Base-by-base conservation (phyloP, 306 rosid species). In the Prinsepia uniflora region DNA sequence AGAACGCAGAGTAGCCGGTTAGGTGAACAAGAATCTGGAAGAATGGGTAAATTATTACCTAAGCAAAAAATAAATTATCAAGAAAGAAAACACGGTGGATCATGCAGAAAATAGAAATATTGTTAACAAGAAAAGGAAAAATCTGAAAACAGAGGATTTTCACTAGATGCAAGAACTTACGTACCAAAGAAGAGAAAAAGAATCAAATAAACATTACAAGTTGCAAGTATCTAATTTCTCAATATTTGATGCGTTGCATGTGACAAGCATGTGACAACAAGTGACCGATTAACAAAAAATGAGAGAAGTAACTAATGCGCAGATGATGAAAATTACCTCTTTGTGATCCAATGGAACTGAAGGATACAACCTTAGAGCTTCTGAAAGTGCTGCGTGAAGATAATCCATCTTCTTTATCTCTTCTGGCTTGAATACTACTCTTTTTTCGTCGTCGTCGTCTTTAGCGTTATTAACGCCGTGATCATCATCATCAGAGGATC, bases 351-450 rank as follows among this genome's bases (percentile, higher is more conserved):
- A 77, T 0, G 97, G 97, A 6, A 94, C 98, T 39, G 96, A 94
- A 84, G 98, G 98, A 62, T 90, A 90, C 77, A 94, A 65, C 75
- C 97, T 81, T 0, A 94, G 90, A 76, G 96, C 81, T 77, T 94
- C 98, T 13, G 96, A 90, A 9, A 90, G 70, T 50, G 97, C 96
- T 67, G 97, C 98, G 47, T 90, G 98, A 85, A 94, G 76, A 86
- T 94, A 94, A 14, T 90, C 95, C 98, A 94, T 90, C 80, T 81
- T 89, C 84, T 89, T 94, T 0, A 94, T 86, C 87, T 94, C 97
- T 52, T 84, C 96, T 0, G 93, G 79, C 52, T 56, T 70, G 72
- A 94, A 87, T 30, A 75, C 84, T 39, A 61, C 14, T 17, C 4
- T 11, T 40, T 61, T 24, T 2, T 39, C 24, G 2, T 61, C 19